Conservation (phyloP, 441 rosid species). For the Gossypium schwendimanii region DNA sequence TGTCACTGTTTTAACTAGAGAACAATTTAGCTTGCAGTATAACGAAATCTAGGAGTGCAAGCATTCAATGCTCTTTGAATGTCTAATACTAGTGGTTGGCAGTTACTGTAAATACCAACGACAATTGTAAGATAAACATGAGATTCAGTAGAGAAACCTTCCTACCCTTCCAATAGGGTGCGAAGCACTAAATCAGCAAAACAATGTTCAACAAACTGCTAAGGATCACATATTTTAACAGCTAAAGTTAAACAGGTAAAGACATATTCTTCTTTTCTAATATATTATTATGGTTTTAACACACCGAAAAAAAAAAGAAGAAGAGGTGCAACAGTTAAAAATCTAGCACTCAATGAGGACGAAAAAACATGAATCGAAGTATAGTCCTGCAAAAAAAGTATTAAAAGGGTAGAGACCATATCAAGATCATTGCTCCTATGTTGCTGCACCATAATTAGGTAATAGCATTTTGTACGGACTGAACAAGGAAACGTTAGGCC, state of each 20-base stretch:
- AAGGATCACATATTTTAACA: background rate
- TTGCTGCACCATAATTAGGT: background rate
- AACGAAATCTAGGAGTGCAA: background rate
- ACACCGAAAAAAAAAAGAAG: background rate
- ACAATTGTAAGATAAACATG: background rate
- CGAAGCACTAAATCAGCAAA: background rate
- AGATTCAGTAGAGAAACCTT: background rate
- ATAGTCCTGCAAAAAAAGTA: background rate
- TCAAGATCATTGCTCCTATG: background rate
- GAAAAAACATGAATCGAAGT: background rate
- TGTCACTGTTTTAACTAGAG: background rate
- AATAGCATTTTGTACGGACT: background rate
- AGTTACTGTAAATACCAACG: background rate
- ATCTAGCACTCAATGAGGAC: background rate
- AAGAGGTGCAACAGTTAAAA: background rate
- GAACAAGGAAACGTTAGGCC: background rate
- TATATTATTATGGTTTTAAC: background rate
- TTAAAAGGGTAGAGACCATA: background rate
- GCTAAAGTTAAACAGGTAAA: background rate
- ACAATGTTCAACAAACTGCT: background rate
- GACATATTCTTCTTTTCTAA: background rate
- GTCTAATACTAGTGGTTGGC: background rate
- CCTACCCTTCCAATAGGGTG: background rate
- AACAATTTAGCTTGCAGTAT: background rate
- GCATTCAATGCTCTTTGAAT: background rate